Percentiles rank a stretch among this genome's conserved stretches.
These are phyloP conservation scores for Chenopodium quinoa DNA, from an alignment of 148 eudicot genomes.

Conservation along the genomic window DNA sequence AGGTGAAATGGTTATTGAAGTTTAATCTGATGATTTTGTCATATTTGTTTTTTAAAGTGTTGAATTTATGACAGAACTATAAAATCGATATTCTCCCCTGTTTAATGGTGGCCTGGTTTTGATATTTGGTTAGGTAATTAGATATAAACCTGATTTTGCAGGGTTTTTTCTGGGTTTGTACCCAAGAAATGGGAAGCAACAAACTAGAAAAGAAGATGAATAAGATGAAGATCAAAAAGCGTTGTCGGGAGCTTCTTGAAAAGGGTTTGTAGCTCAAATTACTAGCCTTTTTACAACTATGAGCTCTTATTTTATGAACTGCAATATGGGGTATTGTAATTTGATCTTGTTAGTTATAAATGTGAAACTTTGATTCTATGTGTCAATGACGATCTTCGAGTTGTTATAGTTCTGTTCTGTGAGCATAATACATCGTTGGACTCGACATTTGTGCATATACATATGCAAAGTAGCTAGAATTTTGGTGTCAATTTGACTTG, in stretches of 20 bases:
- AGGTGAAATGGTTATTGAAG: too few species aligned
- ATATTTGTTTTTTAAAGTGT: too few species aligned
- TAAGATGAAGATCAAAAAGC: slow-evolving; percentile 11
- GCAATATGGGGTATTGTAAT: not conserved
- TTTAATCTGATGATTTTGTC: too few species aligned
- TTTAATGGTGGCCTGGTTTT: too few species aligned
- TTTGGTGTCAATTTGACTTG: not conserved
- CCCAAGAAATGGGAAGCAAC: slow-evolving; percentile 20
- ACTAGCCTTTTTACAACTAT: not conserved
- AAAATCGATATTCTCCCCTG: too few species aligned
- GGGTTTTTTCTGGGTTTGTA: not conserved
- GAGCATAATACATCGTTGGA: not conserved
- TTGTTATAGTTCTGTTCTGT: not conserved
- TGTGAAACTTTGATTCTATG: not conserved
- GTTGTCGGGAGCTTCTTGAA: slow-evolving; percentile 3
- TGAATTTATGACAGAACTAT: too few species aligned
- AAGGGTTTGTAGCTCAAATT: slow-evolving; percentile 16
- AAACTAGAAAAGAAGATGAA: slow-evolving; percentile 21
- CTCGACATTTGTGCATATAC: not conserved
- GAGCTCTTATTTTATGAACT: too few species aligned
- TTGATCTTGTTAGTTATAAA: not conserved
- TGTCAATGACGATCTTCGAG: not conserved
- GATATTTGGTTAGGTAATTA: not conserved
- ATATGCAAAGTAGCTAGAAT: not conserved
- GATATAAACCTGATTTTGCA: not conserved